phyloP scores from a whole-genome alignment of 2,329 filamentous ascomycete species.

The Arachnomyces sp. region DNA sequence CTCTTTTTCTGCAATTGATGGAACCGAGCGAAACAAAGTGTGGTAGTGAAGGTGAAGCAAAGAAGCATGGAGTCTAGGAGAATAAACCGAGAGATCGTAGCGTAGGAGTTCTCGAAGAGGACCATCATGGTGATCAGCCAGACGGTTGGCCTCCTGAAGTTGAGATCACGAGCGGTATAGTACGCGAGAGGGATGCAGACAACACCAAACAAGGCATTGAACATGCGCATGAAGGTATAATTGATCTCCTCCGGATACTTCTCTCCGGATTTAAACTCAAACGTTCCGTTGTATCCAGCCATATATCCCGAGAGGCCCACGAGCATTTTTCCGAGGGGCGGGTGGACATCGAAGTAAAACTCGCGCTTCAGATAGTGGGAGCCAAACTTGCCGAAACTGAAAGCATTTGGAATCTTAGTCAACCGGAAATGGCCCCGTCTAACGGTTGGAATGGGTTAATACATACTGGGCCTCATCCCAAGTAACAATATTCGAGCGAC shows the following conservation, averaged over 20 bases:
- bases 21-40: slow-evolving; percentile 95
- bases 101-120: slow-evolving; percentile 98
- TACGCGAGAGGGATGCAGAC: slow-evolving; percentile 90
- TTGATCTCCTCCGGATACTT: slow-evolving; percentile 88
- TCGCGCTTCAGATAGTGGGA: slow-evolving; percentile 98
- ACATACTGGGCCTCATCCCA: slow-evolving; percentile 70
- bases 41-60: slow-evolving; percentile 96
- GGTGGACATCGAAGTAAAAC: slow-evolving; percentile 98
- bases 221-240: slow-evolving; percentile 97
- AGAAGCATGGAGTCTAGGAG: slow-evolving; percentile 97
- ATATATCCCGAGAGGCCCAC: slow-evolving; percentile 93
- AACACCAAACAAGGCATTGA: slow-evolving; percentile 92
- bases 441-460: neutral
- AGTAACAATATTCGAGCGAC: slow-evolving; percentile 62
- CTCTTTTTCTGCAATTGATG: slow-evolving; percentile 78
- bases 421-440: neutral
- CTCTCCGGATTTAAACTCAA: slow-evolving; percentile 98
- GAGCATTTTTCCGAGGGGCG: slow-evolving; percentile 95
- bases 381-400: slow-evolving; percentile 68
- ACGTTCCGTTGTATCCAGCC: slow-evolving; percentile 96
- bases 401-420: neutral
- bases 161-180: slow-evolving; percentile 85
- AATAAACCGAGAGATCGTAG: slow-evolving; percentile 96
- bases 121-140: slow-evolving; percentile 97
- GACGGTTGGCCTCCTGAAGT: slow-evolving; percentile 76